Conservation (phyloP, 1,284 basidiomycete species). For the Jaminaea rosea region DNA sequence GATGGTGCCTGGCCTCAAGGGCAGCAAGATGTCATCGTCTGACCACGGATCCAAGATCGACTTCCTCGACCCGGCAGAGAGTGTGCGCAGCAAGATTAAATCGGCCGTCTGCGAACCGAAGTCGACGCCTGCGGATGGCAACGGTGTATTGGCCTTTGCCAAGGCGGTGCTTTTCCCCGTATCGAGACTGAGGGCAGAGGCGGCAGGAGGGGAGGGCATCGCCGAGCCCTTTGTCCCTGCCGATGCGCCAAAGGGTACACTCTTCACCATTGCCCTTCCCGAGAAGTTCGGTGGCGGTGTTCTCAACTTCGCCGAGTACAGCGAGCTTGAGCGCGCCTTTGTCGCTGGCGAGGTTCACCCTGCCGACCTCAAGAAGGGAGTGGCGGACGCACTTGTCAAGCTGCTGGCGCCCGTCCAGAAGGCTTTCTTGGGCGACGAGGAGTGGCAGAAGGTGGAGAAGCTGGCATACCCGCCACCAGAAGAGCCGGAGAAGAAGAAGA, state of each 20-base stretch:
- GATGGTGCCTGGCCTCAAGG: slow-evolving; percentile 90
- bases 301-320: slow-evolving; percentile 64
- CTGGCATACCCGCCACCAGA: slow-evolving; percentile 65
- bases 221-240: slow-evolving; percentile 48
- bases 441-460: slow-evolving; percentile 70
- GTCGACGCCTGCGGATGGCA: slow-evolving; percentile 59
- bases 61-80: slow-evolving; percentile 80
- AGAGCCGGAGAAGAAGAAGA: slow-evolving; percentile 30
- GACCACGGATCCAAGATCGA: slow-evolving; percentile 96
- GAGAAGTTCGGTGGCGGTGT: slow-evolving; percentile 71
- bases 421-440: slow-evolving; percentile 64
- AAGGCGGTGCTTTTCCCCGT: slow-evolving; percentile 83
- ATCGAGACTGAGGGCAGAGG: slow-evolving; percentile 45
- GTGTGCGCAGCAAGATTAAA: slow-evolving; percentile 90
- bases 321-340: slow-evolving; percentile 68
- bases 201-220: slow-evolving; percentile 2
- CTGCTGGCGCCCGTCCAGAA: slow-evolving; percentile 74
- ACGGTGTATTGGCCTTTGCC: slow-evolving; percentile 84
- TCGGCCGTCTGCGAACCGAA: slow-evolving; percentile 70
- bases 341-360: slow-evolving; percentile 71
- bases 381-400: slow-evolving; percentile 66
- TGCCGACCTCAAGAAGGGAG: slow-evolving; percentile 75
- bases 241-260: slow-evolving; percentile 63
- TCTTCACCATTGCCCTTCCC: slow-evolving; percentile 69
- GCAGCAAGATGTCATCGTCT: slow-evolving; percentile 98